Conservation (phyloP, 768 basidiomycete species). For the Rhizopogon vinicolor region DNA sequence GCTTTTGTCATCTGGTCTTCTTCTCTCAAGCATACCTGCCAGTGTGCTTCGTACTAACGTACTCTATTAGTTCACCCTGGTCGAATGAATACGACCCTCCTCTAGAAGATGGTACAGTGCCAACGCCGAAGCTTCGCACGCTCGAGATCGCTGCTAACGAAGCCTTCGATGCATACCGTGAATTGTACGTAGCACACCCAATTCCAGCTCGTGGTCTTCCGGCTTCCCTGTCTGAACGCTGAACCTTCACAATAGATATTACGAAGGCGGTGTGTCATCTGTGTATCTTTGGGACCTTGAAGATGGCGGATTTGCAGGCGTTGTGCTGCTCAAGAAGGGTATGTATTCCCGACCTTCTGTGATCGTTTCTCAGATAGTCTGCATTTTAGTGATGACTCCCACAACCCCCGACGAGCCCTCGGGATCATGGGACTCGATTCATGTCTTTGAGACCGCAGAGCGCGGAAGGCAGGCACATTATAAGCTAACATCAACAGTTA, state of each 20-base stretch:
- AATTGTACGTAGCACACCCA: slow-evolving; percentile 55
- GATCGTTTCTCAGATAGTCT: slow-evolving; percentile 1
- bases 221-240: too few species aligned
- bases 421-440: slow-evolving; percentile 97
- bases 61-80: slow-evolving; percentile 82
- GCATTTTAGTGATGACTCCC: slow-evolving; percentile 56
- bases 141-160: slow-evolving; percentile 93
- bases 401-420: slow-evolving; percentile 55
- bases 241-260: slow-evolving; percentile 58
- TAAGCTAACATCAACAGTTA: slow-evolving; percentile 95
- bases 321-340: slow-evolving; percentile 96
- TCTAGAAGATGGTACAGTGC: slow-evolving; percentile 83
- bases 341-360: not conserved
- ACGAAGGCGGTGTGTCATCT: slow-evolving; percentile 95
- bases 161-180: slow-evolving; percentile 95
- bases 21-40: not conserved
- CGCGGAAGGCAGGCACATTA: slow-evolving; percentile 92
- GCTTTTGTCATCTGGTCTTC: not conserved
- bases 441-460: slow-evolving; percentile 94
- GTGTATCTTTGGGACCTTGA: slow-evolving; percentile 99
- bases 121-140: slow-evolving; percentile 80
- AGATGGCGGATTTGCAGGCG: slow-evolving; percentile 94
- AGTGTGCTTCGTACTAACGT: slow-evolving; percentile 8
- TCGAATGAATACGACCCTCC: slow-evolving; percentile 95
- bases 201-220: not conserved